Percentiles rank a stretch among this genome's conserved stretches.
These are phyloP conservation scores for Amanita pallidorosea DNA, from an alignment of 768 basidiomycete genomes.

Conservation along the genomic window DNA sequence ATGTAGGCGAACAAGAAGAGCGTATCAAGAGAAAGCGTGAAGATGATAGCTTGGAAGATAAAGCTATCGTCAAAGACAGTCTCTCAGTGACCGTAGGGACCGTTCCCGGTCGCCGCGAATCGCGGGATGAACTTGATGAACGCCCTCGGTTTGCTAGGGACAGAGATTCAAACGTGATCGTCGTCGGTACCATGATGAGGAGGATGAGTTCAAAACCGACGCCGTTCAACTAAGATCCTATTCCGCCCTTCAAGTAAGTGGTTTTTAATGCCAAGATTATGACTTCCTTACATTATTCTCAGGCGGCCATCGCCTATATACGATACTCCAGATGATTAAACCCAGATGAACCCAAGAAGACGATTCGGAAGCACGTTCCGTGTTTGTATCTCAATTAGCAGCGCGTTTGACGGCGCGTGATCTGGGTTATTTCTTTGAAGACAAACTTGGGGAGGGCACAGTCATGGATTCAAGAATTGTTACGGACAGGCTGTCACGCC, in stretches of 20 bases:
- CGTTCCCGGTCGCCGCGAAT: conserved; percentile 43
- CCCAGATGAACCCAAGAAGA: conserved; percentile 86
- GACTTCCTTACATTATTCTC: conserved; percentile 6
- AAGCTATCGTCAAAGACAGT: conserved; percentile 32
- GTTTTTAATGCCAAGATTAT: conserved; percentile 5
- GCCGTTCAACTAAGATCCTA: conserved; percentile 23
- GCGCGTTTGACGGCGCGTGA: conserved; percentile 95
- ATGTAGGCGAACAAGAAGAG: conserved; percentile 26
- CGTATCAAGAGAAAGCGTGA: conserved; percentile 5
- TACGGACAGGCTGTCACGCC: conserved; percentile 85
- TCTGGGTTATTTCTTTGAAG: conserved; percentile 97
- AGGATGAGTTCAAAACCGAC: conserved; percentile 24
- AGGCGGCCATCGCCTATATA: conserved; percentile 69
- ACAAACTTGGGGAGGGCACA: conserved; percentile 85
- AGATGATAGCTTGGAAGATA: conserved; percentile 34
- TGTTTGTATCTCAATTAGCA: conserved; percentile 97
- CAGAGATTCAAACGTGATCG: conserved; percentile 28
- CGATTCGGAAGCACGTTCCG: conserved; percentile 96
- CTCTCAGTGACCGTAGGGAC: conserved; percentile 35
- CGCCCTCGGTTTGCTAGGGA: conserved; percentile 31
- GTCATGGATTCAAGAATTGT: conserved; percentile 97
- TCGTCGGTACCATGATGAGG: conserved; percentile 32
- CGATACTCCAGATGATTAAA: conserved; percentile 67
- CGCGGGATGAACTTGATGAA: conserved; percentile 57
- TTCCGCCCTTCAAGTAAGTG: conserved; percentile 38